phyloP scores from a whole-genome alignment of 805 yeast species.

The Wickerhamomyces sydowiorum region DNA sequence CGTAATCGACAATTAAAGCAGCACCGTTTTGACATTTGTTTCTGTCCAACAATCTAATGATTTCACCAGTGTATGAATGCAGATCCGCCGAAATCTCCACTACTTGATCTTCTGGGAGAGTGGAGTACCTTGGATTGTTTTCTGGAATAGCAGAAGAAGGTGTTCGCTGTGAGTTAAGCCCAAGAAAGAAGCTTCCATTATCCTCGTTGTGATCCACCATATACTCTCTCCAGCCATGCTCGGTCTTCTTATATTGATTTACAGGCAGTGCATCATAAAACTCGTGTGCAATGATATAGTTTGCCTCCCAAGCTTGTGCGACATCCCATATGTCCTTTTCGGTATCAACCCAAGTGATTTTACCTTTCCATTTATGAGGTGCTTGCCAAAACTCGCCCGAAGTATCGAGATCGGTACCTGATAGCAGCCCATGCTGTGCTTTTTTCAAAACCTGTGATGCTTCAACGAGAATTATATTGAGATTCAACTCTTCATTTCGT shows the following conservation, averaged over 20 bases:
- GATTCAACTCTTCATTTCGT: conserved; percentile 27
- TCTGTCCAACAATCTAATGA: conserved; percentile 36
- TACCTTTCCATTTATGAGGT: conserved; percentile 38
- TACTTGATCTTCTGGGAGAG: conserved; percentile 49
- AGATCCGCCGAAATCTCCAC: conserved; percentile 77
- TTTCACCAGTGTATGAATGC: conserved; percentile 48
- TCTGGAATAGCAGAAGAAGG: conserved; percentile 56
- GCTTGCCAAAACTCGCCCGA: conserved; percentile 12
- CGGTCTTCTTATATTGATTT: conserved; percentile 55
- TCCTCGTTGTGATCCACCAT: conserved; percentile 48
- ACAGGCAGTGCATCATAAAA: conserved; percentile 86
- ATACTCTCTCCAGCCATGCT: conserved; percentile 74
- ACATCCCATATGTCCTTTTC: conserved; percentile 36
- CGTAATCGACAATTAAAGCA: conserved; percentile 74
- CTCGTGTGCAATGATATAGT: conserved; percentile 76
- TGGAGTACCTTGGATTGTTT: conserved; percentile 41
- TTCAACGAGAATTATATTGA: conserved; percentile 53
- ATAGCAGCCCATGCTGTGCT: conserved; percentile 47
- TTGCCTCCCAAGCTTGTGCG: conserved; percentile 28
- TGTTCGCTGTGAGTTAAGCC: conserved; percentile 53
- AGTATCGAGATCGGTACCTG: conserved; percentile 25
- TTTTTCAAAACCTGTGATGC: conserved; percentile 60
- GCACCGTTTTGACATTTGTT: conserved; percentile 45
- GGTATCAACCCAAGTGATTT: conserved; percentile 55
- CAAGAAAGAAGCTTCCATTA: conserved; percentile 42